phyloP scores from a whole-genome alignment of 2,329 filamentous ascomycete genomes.

The Colletotrichum shisoi region DNA sequence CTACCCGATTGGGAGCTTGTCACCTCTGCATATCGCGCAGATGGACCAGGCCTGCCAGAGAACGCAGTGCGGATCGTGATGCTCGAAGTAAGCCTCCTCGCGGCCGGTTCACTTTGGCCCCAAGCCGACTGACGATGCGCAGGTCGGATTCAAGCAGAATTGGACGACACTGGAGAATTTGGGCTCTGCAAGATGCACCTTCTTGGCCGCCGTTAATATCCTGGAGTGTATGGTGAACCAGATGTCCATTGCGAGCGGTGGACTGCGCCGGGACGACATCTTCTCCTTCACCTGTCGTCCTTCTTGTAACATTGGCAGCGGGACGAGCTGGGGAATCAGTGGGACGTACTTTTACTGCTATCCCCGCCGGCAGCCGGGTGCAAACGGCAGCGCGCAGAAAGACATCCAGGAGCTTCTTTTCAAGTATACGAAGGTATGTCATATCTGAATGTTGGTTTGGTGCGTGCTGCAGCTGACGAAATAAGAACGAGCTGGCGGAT shows the following conservation, averaged over 20 bases:
- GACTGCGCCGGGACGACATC: neutral
- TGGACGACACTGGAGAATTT: neutral
- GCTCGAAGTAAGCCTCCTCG: neutral
- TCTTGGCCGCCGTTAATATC: neutral
- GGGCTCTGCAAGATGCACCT: slow-evolving; percentile 1
- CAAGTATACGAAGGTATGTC: neutral
- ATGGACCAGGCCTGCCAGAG: neutral
- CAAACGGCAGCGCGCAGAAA: slow-evolving; percentile 10
- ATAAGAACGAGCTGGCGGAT: neutral
- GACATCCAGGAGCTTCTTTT: neutral
- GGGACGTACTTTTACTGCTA: neutral
- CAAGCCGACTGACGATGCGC: neutral
- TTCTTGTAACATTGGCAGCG: neutral
- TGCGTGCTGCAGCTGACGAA: neutral
- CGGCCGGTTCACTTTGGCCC: no score
- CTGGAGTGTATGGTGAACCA: neutral
- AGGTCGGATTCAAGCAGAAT: slow-evolving; percentile 3
- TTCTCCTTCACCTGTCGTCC: neutral
- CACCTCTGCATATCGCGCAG: no score
- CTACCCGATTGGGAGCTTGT: slow-evolving; percentile 4
- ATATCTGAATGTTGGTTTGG: no score
- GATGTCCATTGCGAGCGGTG: neutral
- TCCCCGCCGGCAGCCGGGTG: neutral
- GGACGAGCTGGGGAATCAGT: neutral
- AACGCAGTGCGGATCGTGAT: neutral